Conservation (phyloP, 2,329 filamentous ascomycete species). For the Trichoderma polysporum region DNA sequence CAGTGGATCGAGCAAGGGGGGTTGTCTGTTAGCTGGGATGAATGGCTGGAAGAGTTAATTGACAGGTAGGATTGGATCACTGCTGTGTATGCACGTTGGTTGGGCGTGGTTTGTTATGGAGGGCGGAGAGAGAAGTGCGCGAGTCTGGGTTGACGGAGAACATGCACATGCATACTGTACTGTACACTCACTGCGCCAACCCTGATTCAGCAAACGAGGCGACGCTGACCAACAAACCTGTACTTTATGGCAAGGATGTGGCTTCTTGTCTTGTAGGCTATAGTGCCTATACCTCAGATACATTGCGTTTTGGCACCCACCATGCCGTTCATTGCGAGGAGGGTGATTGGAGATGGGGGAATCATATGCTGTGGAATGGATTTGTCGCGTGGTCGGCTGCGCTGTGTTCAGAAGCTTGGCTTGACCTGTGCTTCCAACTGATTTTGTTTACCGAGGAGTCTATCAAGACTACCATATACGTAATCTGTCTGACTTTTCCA, state of each 20-base stretch:
- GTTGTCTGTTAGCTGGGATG: neutral
- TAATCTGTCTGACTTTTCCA: too few relatives aligned
- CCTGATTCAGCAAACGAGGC: neutral
- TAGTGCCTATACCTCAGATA: neutral
- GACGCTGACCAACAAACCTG: neutral
- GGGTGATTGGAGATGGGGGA: neutral
- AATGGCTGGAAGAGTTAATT: too few relatives aligned
- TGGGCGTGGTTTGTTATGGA: too few relatives aligned
- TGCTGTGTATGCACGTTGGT: too few relatives aligned
- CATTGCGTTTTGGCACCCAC: neutral
- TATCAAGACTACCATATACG: neutral
- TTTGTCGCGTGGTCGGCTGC: conserved; percentile 6
- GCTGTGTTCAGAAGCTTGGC: neutral
- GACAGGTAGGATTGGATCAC: too few relatives aligned
- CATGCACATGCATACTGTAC: neutral
- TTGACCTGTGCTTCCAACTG: neutral
- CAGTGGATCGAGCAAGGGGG: conserved; percentile 5
- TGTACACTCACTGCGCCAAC: neutral
- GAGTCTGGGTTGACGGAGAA: neutral
- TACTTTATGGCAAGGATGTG: neutral
- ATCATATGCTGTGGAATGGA: neutral
- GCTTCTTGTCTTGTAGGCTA: neutral
- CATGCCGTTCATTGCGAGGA: neutral
- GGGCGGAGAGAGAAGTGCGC: too few relatives aligned
- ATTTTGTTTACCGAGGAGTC: neutral